Evolutionary conservation across 208 protist genomes (phyloP).

Genomic region (Strigomonas culicis): DNA sequence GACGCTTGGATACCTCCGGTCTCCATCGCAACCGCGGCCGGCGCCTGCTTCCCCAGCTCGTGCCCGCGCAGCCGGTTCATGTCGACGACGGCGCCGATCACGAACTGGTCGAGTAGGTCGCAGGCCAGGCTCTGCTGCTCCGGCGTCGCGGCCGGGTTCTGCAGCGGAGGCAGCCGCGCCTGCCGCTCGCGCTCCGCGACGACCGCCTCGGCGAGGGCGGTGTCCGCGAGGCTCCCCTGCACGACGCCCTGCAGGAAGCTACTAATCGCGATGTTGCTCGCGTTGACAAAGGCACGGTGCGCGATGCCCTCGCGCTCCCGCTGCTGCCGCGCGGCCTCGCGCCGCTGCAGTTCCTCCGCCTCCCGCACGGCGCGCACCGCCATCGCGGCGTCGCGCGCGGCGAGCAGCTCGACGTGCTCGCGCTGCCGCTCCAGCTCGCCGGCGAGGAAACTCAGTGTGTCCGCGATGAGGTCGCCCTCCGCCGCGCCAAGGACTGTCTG

Average conservation of each 20-base stretch:
- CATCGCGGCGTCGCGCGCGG: constrained; percentile 60
- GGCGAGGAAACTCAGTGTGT: constrained; percentile 83
- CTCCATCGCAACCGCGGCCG: constrained; percentile 41
- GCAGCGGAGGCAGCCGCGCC: constrained; percentile 24
- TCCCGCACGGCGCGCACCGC: constrained; percentile 65
- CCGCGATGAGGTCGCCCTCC: constrained; percentile 74
- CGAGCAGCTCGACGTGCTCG: constrained; percentile 51
- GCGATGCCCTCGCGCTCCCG: constrained; percentile 74
- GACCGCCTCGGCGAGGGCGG: constrained; percentile 69
- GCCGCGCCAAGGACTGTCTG: constrained; percentile 51
- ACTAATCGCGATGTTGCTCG: constrained; percentile 55
- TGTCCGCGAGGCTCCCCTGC: constrained; percentile 33
- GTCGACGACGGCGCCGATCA: constrained; percentile 68
- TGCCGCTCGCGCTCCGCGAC: constrained; percentile 40
- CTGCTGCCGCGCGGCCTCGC: constrained; percentile 54
- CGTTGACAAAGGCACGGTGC: constrained; percentile 54
- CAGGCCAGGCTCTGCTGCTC: constrained; percentile 54
- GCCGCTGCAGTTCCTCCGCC: constrained; percentile 65
- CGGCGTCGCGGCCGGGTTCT: background rate
- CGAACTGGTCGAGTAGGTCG: constrained; percentile 76
- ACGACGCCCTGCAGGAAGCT: constrained; percentile 69
- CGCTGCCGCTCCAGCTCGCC: constrained; percentile 82
- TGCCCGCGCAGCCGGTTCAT: constrained; percentile 31
- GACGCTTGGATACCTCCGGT: constrained; percentile 9
- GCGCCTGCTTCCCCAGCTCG: constrained; percentile 44